Conservation (phyloP, 305 asterid species). For the Withania somnifera region DNA sequence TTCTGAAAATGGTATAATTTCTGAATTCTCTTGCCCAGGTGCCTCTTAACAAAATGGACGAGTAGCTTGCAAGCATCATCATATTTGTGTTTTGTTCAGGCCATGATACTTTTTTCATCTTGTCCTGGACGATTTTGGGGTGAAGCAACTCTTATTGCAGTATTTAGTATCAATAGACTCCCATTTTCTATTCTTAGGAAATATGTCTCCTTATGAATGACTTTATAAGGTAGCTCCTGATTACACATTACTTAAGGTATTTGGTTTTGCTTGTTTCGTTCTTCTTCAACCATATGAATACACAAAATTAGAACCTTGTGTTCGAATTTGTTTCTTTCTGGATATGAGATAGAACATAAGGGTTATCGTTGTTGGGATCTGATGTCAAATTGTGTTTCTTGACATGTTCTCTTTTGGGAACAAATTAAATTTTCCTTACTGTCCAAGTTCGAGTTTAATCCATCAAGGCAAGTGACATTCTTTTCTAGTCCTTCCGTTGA, state of each 20-base stretch:
- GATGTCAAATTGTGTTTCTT: background rate
- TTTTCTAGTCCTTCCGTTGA: background rate
- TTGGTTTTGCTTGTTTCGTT: background rate
- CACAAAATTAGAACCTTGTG: background rate
- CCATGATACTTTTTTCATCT: too few species aligned
- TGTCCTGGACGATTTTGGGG: too few species aligned
- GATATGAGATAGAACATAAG: background rate
- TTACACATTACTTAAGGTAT: background rate
- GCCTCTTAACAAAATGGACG: too few species aligned
- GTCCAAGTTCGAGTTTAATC: background rate
- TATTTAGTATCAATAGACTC: too few species aligned
- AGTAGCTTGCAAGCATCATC: too few species aligned
- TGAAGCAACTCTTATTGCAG: too few species aligned
- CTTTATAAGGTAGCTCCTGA: too few species aligned
- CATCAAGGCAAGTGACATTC: background rate
- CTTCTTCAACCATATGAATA: background rate
- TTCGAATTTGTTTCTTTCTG: background rate
- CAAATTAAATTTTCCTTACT: background rate
- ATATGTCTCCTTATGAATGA: too few species aligned
- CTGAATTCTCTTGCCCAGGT: too few species aligned
- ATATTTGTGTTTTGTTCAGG: too few species aligned
- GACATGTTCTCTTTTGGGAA: background rate
- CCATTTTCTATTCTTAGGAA: too few species aligned
- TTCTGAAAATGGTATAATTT: too few species aligned
- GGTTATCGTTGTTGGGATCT: background rate